These are phyloP conservation scores for Lichtheimia hyalospora DNA, from an alignment of 371 early-diverging fungal genomes.

Conservation along the genomic window DNA sequence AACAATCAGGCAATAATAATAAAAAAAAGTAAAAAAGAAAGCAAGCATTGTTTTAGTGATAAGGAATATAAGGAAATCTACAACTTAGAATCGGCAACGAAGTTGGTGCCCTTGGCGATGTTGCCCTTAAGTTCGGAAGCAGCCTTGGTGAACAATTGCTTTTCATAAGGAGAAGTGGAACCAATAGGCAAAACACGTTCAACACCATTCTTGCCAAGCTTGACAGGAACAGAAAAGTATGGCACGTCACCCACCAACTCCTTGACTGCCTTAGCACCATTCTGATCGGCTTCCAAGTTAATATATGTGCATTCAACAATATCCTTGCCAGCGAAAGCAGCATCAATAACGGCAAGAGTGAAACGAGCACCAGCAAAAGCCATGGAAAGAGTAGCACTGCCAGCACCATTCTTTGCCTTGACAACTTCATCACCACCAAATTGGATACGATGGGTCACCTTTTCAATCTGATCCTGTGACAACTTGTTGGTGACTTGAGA, in stretches of 20 bases:
- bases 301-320: slow-evolving; percentile 82
- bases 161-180: slow-evolving; percentile 65
- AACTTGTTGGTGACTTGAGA: slow-evolving; percentile 64
- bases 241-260: slow-evolving; percentile 56
- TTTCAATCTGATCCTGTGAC: slow-evolving; percentile 70
- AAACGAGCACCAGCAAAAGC: slow-evolving; percentile 92
- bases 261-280: slow-evolving; percentile 51
- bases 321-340: slow-evolving; percentile 58
- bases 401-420: slow-evolving; percentile 86
- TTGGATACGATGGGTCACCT: slow-evolving; percentile 85
- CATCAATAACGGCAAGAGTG: slow-evolving; percentile 70
- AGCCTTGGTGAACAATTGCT: slow-evolving; percentile 67
- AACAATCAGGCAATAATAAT: background rate
- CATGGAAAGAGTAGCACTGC: slow-evolving; percentile 89
- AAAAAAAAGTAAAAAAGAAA: slow-evolving; percentile 8
- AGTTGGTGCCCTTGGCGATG: slow-evolving; percentile 68
- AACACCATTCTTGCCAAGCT: slow-evolving; percentile 81
- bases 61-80: slow-evolving; percentile 4
- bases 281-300: slow-evolving; percentile 72
- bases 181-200: slow-evolving; percentile 72
- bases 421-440: slow-evolving; percentile 96
- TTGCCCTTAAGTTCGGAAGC: slow-evolving; percentile 79
- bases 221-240: slow-evolving; percentile 84
- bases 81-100: slow-evolving; percentile 44
- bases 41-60: background rate